These are phyloP conservation scores for Sphenostylis stenocarpa DNA, from an alignment of 306 rosid species.

Conservation along the genomic window DNA sequence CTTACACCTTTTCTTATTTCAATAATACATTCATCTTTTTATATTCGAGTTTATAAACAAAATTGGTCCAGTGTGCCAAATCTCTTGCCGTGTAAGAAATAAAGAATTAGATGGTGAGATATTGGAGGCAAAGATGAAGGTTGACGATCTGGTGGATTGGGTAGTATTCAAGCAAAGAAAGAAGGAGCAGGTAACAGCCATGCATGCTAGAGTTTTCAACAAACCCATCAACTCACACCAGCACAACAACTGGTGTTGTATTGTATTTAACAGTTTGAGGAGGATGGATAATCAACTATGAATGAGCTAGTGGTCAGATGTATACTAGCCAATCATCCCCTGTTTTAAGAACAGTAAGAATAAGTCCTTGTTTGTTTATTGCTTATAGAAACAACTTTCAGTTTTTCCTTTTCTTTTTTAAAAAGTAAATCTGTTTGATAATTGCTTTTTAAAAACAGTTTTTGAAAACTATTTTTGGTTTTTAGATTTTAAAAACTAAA, in stretches of 20 bases:
- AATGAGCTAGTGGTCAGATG: background rate
- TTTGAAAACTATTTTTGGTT: too few relatives aligned
- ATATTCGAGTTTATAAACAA: background rate
- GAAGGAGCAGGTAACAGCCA: background rate
- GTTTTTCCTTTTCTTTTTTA: too few relatives aligned
- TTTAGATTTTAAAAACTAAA: too few relatives aligned
- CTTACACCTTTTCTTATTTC: background rate
- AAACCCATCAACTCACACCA: background rate
- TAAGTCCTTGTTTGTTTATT: too few relatives aligned
- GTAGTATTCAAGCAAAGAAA: background rate
- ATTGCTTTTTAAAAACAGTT: too few relatives aligned
- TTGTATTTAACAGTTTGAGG: background rate
- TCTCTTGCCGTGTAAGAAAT: background rate
- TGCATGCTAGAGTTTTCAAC: background rate
- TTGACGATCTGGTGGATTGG: background rate
- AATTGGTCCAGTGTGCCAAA: background rate
- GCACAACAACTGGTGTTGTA: background rate
- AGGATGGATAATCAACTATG: background rate
- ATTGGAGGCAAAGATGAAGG: background rate
- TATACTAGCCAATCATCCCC: background rate
- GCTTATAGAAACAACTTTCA: too few relatives aligned
- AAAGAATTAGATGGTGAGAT: background rate
- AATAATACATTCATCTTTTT: background rate
- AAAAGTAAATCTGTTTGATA: too few relatives aligned
- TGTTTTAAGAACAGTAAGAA: background rate